Evolutionary conservation across 106 monocot species (phyloP), one percentile per base, ranked within the genome.

Genomic region (Phalaenopsis aphrodite): DNA sequence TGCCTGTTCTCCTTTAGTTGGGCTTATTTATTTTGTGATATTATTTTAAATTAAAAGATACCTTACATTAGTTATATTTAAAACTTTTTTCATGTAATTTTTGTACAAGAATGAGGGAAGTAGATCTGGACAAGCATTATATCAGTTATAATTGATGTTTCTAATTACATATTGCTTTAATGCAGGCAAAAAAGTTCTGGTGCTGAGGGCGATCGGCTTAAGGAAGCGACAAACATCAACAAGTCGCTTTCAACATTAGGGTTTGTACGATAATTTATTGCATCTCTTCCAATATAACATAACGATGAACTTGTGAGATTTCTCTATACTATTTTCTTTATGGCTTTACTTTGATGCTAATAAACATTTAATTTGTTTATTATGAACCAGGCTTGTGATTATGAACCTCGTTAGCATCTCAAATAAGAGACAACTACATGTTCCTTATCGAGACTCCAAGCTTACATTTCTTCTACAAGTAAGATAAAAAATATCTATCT

Each of bases 191-290:
- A 98, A 85, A 94, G 90, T 77, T 98, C 97, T 66, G 97, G 97
- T 83, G 97, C 97, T 83, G 97, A 98, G 84, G 97, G 97, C 56
- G 97, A 98, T 41, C 86, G 97, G 1, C 89, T 98, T 14, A 98
- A 98, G 66, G 97, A 98, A 87, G 97, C 97, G 41, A 98, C 97
- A 43, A 98, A 98, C 75, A 98, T 98, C 83, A 98, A 98, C 77
- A 98, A 98, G 72, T 98, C 97, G 18, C 92, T 98, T 69, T 98
- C 97, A 69, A 98, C 97, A 58, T 81, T 98, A 81, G 97, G 97
- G 97, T 98, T 77, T 75, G 89, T 82, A 23, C 24, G 77, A n/a
- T 5, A 61, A 56, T 76, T 30, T 69, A 77, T 36, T 57, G 7
- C 38, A 77, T 38, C 57, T 66, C 18, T 57, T 78, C 61, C 77